Conservation (phyloP, 78 protist genomes). For the Polysphondylium violaceum region DNA sequence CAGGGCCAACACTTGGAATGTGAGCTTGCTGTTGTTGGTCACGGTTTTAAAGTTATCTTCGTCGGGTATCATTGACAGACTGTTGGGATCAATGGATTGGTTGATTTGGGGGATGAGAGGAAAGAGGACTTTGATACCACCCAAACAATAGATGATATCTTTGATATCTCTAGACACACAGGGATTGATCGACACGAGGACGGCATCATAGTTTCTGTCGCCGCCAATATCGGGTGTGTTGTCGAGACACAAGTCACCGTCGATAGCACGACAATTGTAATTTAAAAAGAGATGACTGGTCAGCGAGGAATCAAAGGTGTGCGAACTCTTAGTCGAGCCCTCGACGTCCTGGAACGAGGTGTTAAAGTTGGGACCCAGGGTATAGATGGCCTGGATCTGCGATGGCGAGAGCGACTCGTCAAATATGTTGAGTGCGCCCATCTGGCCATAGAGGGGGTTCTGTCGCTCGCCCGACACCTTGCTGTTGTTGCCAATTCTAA, state of each 20-base stretch:
- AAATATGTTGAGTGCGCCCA: conserved; percentile 74
- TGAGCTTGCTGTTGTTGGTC: conserved; percentile 14
- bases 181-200: conserved; percentile 59
- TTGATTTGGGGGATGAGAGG: conserved; percentile 56
- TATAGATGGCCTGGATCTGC: conserved; percentile 49
- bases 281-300: conserved; percentile 51
- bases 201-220: conserved; percentile 63
- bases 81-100: neutral
- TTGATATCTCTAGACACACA: conserved; percentile 68
- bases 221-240: conserved; percentile 58
- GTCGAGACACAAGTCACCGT: conserved; percentile 74
- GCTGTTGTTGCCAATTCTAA: conserved; percentile 51
- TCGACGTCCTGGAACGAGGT: conserved; percentile 60
- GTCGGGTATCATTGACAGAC: neutral
- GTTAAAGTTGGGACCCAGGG: conserved; percentile 62
- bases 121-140: conserved; percentile 69
- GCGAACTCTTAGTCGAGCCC: conserved; percentile 3
- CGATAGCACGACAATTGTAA: conserved; percentile 74
- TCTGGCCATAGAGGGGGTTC: conserved; percentile 67
- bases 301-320: conserved; percentile 26
- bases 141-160: conserved; percentile 74
- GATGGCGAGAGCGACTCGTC: conserved; percentile 57
- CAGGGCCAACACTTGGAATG: conserved; percentile 50
- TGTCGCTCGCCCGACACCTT: conserved; percentile 7
- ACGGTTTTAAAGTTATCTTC: neutral